Evolutionary conservation across 352 stramenopile species (phyloP).

Genomic region (Globisporangium splendens): DNA sequence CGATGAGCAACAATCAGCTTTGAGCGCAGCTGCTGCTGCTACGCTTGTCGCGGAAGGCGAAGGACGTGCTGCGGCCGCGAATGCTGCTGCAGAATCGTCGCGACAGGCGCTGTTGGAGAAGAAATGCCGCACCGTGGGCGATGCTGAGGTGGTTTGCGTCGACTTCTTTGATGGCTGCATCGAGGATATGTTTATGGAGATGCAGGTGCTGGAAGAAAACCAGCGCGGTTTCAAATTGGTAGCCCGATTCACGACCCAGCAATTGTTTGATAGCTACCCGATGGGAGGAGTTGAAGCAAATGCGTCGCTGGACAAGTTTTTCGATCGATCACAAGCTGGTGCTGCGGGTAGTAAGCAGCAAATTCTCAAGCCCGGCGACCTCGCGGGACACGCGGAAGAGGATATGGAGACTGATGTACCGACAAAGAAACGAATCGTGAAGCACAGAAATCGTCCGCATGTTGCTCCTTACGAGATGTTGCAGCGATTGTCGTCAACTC

Average conservation of each 20-base stretch:
- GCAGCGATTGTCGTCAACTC: conserved; percentile 12
- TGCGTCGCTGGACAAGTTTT: conserved; percentile 18
- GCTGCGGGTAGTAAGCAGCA: conserved; percentile 8
- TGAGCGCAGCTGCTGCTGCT: neutral
- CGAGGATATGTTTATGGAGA: conserved; percentile 42
- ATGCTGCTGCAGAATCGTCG: neutral
- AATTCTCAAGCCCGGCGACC: conserved; percentile 10
- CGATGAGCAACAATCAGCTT: neutral
- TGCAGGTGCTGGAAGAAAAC: conserved; percentile 37
- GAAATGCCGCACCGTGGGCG: conserved; percentile 15
- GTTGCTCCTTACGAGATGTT: conserved; percentile 16
- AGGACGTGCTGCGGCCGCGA: no score
- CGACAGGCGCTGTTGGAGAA: conserved; percentile 9
- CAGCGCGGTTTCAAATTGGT: conserved; percentile 19
- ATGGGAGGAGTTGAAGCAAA: conserved; percentile 19
- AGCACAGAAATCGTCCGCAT: conserved; percentile 13
- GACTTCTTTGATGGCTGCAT: conserved; percentile 31
- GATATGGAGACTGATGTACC: neutral
- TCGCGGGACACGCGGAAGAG: neutral
- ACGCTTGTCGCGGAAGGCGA: neutral
- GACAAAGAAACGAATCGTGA: neutral
- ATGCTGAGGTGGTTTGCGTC: conserved; percentile 33
- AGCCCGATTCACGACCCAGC: conserved; percentile 14
- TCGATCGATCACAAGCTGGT: neutral
- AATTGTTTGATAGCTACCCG: conserved; percentile 22